Percentiles rank a stretch among this genome's conserved stretches.
Conservation (phyloP, 257 asterid species). For the Jacaranda copaia region DNA sequence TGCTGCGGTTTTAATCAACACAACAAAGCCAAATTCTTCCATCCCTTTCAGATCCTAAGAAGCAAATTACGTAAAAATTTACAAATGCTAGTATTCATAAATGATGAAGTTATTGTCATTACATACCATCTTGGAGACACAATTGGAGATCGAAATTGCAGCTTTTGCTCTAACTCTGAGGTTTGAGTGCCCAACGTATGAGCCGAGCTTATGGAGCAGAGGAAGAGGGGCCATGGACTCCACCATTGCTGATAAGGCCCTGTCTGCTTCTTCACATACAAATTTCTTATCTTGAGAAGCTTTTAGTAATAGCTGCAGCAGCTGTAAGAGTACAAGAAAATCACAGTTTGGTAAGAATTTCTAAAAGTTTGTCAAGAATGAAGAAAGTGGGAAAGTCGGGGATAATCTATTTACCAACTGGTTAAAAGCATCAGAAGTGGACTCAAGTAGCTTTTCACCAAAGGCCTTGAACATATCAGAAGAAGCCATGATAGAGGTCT, state of each 20-base stretch:
- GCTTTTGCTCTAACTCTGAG: slow-evolving; percentile 87
- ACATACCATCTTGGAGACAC: slow-evolving; percentile 82
- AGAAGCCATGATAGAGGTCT: slow-evolving; percentile 93
- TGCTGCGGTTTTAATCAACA: slow-evolving; percentile 60
- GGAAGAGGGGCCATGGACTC: slow-evolving; percentile 74
- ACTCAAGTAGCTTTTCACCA: slow-evolving; percentile 67
- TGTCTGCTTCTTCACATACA: slow-evolving; percentile 97
- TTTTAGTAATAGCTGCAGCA: slow-evolving; percentile 87
- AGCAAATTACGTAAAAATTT: background rate
- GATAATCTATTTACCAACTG: slow-evolving; percentile 56
- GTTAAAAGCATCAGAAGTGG: slow-evolving; percentile 63
- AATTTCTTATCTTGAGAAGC: slow-evolving; percentile 95
- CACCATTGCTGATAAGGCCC: slow-evolving; percentile 66
- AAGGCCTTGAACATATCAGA: slow-evolving; percentile 81
- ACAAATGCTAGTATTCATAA: too few relatives aligned
- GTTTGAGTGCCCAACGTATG: slow-evolving; percentile 70
- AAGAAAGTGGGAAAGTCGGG: background rate
- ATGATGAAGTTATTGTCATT: too few relatives aligned
- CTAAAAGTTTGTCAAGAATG: background rate
- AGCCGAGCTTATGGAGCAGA: slow-evolving; percentile 67
- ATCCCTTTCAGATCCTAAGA: slow-evolving; percentile 70
- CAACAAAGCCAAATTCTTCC: slow-evolving; percentile 69
- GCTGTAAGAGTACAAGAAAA: slow-evolving; percentile 44
- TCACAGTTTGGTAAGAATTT: background rate
- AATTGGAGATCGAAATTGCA: slow-evolving; percentile 68